Evolutionary conservation across 495 filamentous ascomycete species (phyloP).

Genomic region (Entonaema liquescens): DNA sequence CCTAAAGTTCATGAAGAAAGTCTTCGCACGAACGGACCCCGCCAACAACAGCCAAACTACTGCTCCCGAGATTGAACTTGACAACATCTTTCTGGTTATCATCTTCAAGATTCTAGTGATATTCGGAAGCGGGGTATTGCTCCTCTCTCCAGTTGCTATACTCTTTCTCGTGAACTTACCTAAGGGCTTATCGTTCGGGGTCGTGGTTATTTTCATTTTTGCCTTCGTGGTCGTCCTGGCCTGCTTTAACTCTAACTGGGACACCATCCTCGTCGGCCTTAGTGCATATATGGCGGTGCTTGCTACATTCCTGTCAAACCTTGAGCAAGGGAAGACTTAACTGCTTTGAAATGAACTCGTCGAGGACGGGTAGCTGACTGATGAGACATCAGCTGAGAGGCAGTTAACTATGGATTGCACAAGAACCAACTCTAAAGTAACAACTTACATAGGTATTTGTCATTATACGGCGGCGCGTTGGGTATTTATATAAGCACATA

Average conservation of each 20-base stretch:
- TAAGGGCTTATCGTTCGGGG: constrained; percentile 2
- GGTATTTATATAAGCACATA: too few species aligned
- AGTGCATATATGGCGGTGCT: constrained; percentile 26
- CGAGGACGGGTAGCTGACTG: neutral
- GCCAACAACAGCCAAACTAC: neutral
- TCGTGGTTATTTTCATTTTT: constrained; percentile 16
- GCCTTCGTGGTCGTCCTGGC: constrained; percentile 11
- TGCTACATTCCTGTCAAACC: constrained; percentile 22
- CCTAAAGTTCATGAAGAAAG: constrained; percentile 7
- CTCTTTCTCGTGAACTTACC: constrained; percentile 15
- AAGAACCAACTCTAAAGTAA: too few species aligned
- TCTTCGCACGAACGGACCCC: neutral
- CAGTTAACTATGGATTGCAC: too few species aligned
- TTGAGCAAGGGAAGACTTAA: constrained; percentile 8
- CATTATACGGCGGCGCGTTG: too few species aligned
- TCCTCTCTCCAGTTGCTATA: constrained; percentile 24
- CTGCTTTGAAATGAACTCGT: neutral
- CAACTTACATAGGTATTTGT: too few species aligned
- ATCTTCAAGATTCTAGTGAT: constrained; percentile 4
- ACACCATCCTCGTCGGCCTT: constrained; percentile 17
- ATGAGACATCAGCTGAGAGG: neutral
- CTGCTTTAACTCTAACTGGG: constrained; percentile 1
- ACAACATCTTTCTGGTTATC: neutral
- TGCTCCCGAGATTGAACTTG: constrained; percentile 2
- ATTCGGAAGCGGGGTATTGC: constrained; percentile 4